A percentile compares a stretch with the other conserved stretches of the same genome.
Evolutionary conservation across 2,329 filamentous ascomycete species (phyloP).

Genomic region (Cucurbitaria berberidis): DNA sequence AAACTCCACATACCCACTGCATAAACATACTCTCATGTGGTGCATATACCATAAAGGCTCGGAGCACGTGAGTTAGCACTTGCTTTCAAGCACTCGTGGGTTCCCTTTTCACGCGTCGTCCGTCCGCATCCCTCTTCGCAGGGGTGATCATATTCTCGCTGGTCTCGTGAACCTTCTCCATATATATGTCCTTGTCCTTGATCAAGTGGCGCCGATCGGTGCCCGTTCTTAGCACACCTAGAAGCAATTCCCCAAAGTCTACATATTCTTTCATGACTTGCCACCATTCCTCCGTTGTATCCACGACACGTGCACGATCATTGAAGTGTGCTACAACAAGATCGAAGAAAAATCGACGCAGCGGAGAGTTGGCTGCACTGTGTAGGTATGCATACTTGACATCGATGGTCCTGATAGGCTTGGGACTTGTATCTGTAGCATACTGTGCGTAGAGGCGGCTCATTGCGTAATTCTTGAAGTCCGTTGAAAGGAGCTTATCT

Average conservation of each 20-base stretch:
- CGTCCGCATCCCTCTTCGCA: background rate
- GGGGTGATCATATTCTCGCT: background rate
- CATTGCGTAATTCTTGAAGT: conserved; percentile 23
- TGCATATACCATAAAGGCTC: background rate
- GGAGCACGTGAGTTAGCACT: background rate
- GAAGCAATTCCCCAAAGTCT: conserved; percentile 5
- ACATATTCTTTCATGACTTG: conserved; percentile 3
- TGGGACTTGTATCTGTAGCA: conserved; percentile 31
- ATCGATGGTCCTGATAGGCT: conserved; percentile 8
- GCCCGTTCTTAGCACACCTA: conserved; percentile 4
- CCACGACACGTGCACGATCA: background rate
- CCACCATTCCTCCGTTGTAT: conserved; percentile 17
- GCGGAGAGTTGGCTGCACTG: conserved; percentile 8
- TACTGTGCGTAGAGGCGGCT: conserved; percentile 8
- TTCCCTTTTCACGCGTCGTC: background rate
- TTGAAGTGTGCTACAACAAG: conserved; percentile 1
- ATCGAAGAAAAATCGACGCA: conserved; percentile 14
- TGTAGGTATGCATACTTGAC: conserved; percentile 10
- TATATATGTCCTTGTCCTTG: conserved; percentile 2
- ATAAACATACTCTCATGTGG: background rate
- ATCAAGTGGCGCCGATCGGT: background rate
- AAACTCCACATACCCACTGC: background rate
- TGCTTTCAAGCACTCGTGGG: background rate
- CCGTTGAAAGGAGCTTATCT: conserved; percentile 13
- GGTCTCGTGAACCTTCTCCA: background rate